Conservation (phyloP, 495 filamentous ascomycete genomes). For the Arthonia radiata region DNA sequence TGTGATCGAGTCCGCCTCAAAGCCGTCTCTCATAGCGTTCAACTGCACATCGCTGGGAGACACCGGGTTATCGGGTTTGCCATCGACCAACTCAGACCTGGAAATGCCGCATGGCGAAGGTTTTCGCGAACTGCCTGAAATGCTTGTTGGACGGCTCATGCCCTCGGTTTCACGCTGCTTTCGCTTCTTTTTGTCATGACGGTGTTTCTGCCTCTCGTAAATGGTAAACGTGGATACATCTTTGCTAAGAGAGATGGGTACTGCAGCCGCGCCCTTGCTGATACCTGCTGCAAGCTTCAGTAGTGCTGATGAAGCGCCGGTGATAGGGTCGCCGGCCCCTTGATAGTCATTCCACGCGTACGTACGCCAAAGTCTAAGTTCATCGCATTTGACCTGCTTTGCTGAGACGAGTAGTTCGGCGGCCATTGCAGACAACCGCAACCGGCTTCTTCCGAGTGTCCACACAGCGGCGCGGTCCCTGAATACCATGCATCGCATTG, state of each 20-base stretch:
- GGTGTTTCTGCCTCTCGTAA: slow-evolving; percentile 21
- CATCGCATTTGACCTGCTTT: slow-evolving; percentile 32
- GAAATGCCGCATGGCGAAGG: too few species aligned
- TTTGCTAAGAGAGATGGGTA: slow-evolving; percentile 31
- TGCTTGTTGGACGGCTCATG: too few species aligned
- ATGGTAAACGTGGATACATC: too few species aligned
- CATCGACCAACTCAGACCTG: too few species aligned
- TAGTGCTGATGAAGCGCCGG: slow-evolving; percentile 33
- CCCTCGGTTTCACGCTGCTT: slow-evolving; percentile 9
- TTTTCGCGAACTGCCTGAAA: too few species aligned
- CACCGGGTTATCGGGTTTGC: too few species aligned
- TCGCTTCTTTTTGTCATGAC: slow-evolving; percentile 19
- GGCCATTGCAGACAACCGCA: slow-evolving; percentile 39
- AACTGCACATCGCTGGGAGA: too few species aligned
- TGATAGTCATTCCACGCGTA: slow-evolving; percentile 62
- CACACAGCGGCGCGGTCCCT: slow-evolving; percentile 41
- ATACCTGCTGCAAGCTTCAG: slow-evolving; percentile 25
- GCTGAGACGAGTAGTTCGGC: slow-evolving; percentile 35
- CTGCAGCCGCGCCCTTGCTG: slow-evolving; percentile 29
- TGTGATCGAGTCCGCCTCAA: too few species aligned
- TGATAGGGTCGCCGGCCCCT: slow-evolving; percentile 49
- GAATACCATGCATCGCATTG: slow-evolving; percentile 45
- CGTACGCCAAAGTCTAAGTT: slow-evolving; percentile 39
- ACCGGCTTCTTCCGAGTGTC: slow-evolving; percentile 29
- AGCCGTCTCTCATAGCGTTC: too few species aligned